Evolutionary conservation across 2,329 filamentous ascomycete species (phyloP).

Genomic region (Diaporthe citri): DNA sequence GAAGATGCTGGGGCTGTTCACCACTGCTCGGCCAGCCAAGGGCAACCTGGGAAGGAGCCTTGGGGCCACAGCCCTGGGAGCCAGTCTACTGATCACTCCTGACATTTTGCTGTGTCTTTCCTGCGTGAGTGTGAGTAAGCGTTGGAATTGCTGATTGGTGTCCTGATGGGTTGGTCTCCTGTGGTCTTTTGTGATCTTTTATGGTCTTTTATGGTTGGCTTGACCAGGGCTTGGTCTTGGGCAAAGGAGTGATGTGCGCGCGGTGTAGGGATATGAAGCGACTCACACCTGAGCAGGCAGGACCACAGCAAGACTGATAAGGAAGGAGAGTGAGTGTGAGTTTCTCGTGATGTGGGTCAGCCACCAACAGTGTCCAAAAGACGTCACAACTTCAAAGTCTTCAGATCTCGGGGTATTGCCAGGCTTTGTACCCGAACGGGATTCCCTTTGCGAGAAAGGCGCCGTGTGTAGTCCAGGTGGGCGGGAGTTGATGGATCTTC

Average conservation of each 20-base stretch:
- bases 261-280: background rate
- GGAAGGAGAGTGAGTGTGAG: background rate
- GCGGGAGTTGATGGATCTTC: background rate
- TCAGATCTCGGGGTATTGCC: background rate
- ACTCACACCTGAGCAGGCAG: background rate
- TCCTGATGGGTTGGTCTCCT: background rate
- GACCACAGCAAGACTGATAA: too few relatives aligned
- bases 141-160: too few relatives aligned
- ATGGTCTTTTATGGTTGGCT: background rate
- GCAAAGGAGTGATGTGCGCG: background rate
- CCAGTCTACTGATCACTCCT: constrained; percentile 13
- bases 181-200: background rate
- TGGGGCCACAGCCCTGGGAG: background rate
- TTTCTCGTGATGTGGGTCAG: background rate
- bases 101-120: constrained; percentile 34
- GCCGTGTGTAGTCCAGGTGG: background rate
- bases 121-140: too few relatives aligned
- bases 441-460: background rate
- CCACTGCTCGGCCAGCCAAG: background rate
- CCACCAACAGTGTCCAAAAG: background rate
- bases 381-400: background rate
- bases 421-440: constrained; percentile 23
- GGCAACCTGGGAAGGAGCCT: constrained; percentile 14
- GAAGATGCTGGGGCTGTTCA: background rate
- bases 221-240: background rate